These are phyloP conservation scores for Rhizophora apiculata DNA, from an alignment of 345 rosid genomes.

Conservation along the genomic window DNA sequence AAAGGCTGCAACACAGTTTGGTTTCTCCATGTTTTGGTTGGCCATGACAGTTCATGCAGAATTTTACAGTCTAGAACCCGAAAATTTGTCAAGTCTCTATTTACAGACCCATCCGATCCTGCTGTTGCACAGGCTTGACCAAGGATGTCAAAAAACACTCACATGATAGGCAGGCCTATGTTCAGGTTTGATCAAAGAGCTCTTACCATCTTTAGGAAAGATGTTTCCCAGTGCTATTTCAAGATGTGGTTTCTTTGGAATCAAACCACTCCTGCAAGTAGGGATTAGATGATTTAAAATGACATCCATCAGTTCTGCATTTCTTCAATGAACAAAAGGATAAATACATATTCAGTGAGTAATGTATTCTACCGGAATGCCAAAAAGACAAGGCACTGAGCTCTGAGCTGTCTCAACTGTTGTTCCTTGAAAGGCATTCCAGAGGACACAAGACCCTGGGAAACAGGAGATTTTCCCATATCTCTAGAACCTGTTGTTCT, in stretches of 20 bases:
- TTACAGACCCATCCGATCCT: neutral
- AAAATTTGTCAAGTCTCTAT: neutral
- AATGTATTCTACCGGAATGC: slow-evolving; percentile 62
- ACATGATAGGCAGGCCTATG: neutral
- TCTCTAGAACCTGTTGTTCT: slow-evolving; percentile 54
- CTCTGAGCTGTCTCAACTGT: slow-evolving; percentile 90
- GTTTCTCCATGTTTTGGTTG: neutral
- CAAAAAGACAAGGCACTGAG: slow-evolving; percentile 89
- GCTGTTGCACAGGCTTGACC: neutral
- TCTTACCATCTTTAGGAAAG: slow-evolving; percentile 67
- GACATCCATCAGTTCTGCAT: slow-evolving; percentile 1
- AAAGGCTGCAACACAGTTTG: neutral
- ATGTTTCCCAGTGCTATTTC: slow-evolving; percentile 81
- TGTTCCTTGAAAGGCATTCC: slow-evolving; percentile 81
- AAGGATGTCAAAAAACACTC: neutral
- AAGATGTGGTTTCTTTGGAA: slow-evolving; percentile 82
- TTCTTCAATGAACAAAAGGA: slow-evolving; percentile 4
- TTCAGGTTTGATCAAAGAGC: slow-evolving; percentile 7
- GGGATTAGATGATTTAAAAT: slow-evolving; percentile 11
- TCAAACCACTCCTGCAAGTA: slow-evolving; percentile 57
- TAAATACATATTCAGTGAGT: slow-evolving; percentile 14
- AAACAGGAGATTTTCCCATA: slow-evolving; percentile 59
- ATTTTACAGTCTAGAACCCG: neutral
- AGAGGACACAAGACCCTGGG: slow-evolving; percentile 38
- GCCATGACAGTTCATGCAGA: neutral